Percentiles rank a stretch among this genome's conserved stretches.
phyloP scores from a whole-genome alignment of 1,139 yeast genomes.

The Blastobotrys serpentis region DNA sequence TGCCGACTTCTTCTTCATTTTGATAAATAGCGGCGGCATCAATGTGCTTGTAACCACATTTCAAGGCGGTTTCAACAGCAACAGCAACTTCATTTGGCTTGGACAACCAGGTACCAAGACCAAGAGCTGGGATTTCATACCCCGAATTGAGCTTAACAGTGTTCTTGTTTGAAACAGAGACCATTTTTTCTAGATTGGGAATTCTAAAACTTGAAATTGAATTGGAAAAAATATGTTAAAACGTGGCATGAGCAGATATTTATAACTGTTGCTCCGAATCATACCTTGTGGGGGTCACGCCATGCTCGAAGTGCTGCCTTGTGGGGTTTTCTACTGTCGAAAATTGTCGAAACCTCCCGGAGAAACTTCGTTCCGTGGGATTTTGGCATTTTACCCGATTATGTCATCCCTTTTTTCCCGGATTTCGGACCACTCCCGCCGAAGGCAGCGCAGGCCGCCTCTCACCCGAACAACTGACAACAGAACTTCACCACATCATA shows the following conservation, averaged over 20 bases:
- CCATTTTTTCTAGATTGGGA: too few relatives aligned
- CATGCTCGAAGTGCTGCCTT: too few relatives aligned
- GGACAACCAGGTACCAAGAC: constrained; percentile 65
- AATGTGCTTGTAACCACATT: constrained; percentile 57
- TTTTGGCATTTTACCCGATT: background rate
- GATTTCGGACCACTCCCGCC: background rate
- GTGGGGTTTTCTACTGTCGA: background rate
- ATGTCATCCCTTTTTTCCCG: background rate
- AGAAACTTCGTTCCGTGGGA: background rate
- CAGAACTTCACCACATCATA: too few relatives aligned
- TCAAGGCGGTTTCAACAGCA: constrained; percentile 49
- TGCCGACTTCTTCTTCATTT: constrained; percentile 56
- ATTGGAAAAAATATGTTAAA: too few relatives aligned
- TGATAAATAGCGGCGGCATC: constrained; percentile 64
- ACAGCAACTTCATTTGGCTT: constrained; percentile 37
- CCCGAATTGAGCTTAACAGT: constrained; percentile 36
- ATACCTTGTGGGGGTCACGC: background rate
- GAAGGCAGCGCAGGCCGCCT: background rate
- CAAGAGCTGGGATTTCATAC: constrained; percentile 46
- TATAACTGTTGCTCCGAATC: background rate
- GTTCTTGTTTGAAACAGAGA: constrained; percentile 10
- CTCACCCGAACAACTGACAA: too few relatives aligned
- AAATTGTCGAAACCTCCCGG: background rate
- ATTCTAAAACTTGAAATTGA: too few relatives aligned
- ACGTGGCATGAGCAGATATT: too few relatives aligned